Conservation (phyloP, 345 rosid genomes). For the Brassica carinata region DNA sequence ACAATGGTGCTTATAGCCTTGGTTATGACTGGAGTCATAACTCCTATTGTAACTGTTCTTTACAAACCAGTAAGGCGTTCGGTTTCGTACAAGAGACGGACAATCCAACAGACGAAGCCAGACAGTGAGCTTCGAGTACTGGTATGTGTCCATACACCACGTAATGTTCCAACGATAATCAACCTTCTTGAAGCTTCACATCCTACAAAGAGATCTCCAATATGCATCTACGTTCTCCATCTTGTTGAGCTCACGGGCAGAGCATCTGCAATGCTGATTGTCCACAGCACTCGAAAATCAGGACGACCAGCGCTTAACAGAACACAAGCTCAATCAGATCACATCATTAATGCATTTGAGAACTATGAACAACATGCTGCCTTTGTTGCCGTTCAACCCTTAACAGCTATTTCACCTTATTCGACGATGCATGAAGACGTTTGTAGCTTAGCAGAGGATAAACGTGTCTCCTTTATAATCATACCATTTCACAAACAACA, state of each 20-base stretch:
- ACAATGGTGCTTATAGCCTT: conserved; percentile 80
- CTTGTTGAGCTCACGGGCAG: conserved; percentile 94
- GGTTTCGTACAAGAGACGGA: conserved; percentile 68
- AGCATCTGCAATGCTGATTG: conserved; percentile 96
- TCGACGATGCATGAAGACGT: conserved; percentile 96
- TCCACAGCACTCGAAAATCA: conserved; percentile 72
- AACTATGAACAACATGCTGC: conserved; percentile 71
- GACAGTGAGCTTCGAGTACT: conserved; percentile 69
- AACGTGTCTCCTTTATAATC: conserved; percentile 70
- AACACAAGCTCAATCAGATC: conserved; percentile 95
- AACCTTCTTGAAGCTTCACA: conserved; percentile 85
- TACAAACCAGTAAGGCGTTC: conserved; percentile 67
- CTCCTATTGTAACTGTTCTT: conserved; percentile 61
- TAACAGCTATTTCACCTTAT: conserved; percentile 91
- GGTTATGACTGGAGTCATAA: conserved; percentile 71
- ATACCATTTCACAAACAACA: conserved; percentile 94
- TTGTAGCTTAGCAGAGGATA: conserved; percentile 86
- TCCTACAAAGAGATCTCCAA: conserved; percentile 75
- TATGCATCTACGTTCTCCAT: conserved; percentile 83
- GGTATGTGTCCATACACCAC: conserved; percentile 81
- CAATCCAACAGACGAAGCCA: conserved; percentile 63
- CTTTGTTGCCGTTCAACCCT: conserved; percentile 71
- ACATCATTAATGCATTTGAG: conserved; percentile 85
- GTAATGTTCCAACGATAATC: conserved; percentile 87
- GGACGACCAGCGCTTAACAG: conserved; percentile 75